Conservation (phyloP, 163 green algal genomes). For the Chlamydomonas reinhardtii region DNA sequence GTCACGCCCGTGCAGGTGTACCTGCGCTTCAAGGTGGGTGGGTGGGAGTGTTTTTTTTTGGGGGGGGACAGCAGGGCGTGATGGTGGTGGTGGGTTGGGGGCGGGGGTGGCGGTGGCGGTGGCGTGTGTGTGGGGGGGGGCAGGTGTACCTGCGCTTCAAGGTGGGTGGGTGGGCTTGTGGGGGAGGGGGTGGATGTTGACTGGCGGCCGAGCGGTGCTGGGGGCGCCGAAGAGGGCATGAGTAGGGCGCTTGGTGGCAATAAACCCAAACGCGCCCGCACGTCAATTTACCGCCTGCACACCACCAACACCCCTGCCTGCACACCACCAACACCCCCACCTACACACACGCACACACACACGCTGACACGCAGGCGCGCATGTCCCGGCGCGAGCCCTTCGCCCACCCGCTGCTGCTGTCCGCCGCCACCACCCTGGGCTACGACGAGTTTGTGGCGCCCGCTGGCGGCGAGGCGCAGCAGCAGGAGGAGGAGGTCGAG, state of each 20-base stretch:
- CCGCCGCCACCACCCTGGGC: not conserved
- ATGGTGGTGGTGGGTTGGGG: too few relatives aligned
- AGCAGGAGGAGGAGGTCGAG: not conserved
- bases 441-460: not conserved
- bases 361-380: conserved; percentile 30
- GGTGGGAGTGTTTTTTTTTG: not conserved
- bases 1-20: conserved; percentile 40
- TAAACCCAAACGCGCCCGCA: too few relatives aligned
- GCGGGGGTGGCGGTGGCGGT: too few relatives aligned
- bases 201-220: too few relatives aligned
- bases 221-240: too few relatives aligned
- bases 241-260: too few relatives aligned
- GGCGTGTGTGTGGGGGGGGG: too few relatives aligned
- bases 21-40: conserved; percentile 36
- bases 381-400: not conserved
- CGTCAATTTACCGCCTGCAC: too few relatives aligned
- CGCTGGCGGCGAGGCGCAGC: not conserved
- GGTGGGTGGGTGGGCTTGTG: conserved; percentile 9
- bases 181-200: too few relatives aligned
- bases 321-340: too few relatives aligned
- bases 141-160: conserved; percentile 43
- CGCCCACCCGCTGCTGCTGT: conserved; percentile 2
- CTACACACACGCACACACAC: too few relatives aligned
- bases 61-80: not conserved
- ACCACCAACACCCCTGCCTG: too few relatives aligned